phyloP scores from a whole-genome alignment of 192 early-diverging fungal species.

The Coemansia sp. region DNA sequence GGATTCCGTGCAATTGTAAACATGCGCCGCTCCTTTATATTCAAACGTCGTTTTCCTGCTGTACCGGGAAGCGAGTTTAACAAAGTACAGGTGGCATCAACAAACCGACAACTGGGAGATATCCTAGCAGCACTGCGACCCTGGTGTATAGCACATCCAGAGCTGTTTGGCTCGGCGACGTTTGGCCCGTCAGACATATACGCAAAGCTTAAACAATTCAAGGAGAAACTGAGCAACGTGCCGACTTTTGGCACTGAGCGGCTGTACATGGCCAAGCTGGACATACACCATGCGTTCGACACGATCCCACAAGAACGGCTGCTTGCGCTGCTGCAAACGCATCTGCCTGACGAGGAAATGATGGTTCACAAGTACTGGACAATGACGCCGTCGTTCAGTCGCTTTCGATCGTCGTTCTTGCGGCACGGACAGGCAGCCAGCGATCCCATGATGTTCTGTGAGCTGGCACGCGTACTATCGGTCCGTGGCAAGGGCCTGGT shows the following conservation, averaged over 20 bases:
- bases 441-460: slow-evolving; percentile 50
- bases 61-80: slow-evolving; percentile 17
- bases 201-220: slow-evolving; percentile 45
- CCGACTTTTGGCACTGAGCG: slow-evolving; percentile 2
- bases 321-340: slow-evolving; percentile 17
- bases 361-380: slow-evolving; percentile 65
- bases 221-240: slow-evolving; percentile 5
- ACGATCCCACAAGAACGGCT: slow-evolving; percentile 76
- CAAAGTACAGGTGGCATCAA: slow-evolving; percentile 17
- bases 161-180: slow-evolving; percentile 43
- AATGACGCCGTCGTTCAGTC: slow-evolving; percentile 41
- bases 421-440: slow-evolving; percentile 31
- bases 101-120: slow-evolving; percentile 19
- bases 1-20: slow-evolving; percentile 83
- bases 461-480: slow-evolving; percentile 54
- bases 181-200: slow-evolving; percentile 55
- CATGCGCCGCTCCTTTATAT: slow-evolving; percentile 39
- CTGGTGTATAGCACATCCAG: slow-evolving; percentile 17
- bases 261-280: slow-evolving; percentile 80
- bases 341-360: slow-evolving; percentile 61
- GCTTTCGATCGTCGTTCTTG: slow-evolving; percentile 21
- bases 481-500: slow-evolving; percentile 58
- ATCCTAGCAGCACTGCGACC: slow-evolving; percentile 33
- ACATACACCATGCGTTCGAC: slow-evolving; percentile 77
- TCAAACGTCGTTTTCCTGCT: not conserved